Evolutionary conservation across 331 rosid species (phyloP).

Genomic region (Acacia pycnantha): DNA sequence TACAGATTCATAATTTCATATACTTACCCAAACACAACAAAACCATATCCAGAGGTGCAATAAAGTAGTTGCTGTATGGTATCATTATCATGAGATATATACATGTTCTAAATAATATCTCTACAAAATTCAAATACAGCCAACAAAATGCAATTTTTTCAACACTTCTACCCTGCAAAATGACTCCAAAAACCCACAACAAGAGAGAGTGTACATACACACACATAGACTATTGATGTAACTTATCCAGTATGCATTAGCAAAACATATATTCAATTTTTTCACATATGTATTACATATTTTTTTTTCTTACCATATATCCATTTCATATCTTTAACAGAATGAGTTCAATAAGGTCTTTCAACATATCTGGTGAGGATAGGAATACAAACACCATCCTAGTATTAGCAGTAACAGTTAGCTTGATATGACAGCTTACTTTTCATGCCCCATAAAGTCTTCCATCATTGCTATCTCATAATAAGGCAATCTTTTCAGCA

Average conservation of each 20-base stretch:
- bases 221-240: neutral
- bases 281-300: neutral
- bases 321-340: too few relatives aligned
- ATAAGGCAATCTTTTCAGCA: neutral
- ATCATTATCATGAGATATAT: neutral
- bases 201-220: neutral
- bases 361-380: neutral
- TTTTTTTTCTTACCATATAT: too few relatives aligned
- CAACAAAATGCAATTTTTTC: neutral
- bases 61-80: neutral
- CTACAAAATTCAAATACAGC: neutral
- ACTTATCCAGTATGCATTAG: neutral
- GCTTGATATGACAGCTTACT: too few relatives aligned
- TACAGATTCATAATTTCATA: neutral
- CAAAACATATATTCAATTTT: too few relatives aligned
- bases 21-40: neutral
- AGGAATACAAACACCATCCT: neutral
- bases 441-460: too few relatives aligned
- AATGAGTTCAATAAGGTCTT: neutral
- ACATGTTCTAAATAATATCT: neutral
- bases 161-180: neutral
- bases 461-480: neutral
- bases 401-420: too few relatives aligned
- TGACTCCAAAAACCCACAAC: neutral
- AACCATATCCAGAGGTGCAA: neutral